Evolutionary conservation across 495 filamentous ascomycete genomes (phyloP).

Genomic region (Lasiosphaeria ovina): DNA sequence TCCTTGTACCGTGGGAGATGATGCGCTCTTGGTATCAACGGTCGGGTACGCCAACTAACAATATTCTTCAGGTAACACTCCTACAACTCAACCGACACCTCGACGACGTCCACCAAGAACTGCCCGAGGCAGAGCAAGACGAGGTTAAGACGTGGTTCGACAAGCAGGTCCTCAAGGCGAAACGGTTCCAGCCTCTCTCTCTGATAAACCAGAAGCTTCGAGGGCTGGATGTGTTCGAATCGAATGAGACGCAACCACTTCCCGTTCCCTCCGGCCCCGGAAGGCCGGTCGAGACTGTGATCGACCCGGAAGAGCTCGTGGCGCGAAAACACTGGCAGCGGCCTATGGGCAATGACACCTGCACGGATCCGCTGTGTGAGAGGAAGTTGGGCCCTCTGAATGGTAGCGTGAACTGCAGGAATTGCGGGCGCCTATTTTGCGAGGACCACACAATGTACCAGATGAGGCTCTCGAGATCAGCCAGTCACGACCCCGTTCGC

Average conservation of each 20-base stretch:
- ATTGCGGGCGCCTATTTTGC: conserved; percentile 91
- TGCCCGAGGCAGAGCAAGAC: conserved; percentile 91
- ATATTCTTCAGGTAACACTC: conserved; percentile 67
- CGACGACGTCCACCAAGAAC: conserved; percentile 87
- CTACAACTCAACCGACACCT: conserved; percentile 94
- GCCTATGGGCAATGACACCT: conserved; percentile 67
- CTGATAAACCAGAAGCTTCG: conserved; percentile 88
- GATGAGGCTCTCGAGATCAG: conserved; percentile 92
- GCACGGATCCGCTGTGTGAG: conserved; percentile 83
- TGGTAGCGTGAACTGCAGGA: conserved; percentile 86
- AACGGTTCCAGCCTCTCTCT: conserved; percentile 90
- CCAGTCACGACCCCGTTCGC: conserved; percentile 85
- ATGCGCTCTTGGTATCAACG: too few species aligned
- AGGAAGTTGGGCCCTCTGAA: conserved; percentile 72
- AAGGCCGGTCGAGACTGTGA: conserved; percentile 37
- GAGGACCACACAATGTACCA: conserved; percentile 99
- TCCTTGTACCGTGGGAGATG: neutral
- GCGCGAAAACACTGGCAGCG: conserved; percentile 87
- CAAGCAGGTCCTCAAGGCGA: conserved; percentile 92
- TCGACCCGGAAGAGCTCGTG: conserved; percentile 86
- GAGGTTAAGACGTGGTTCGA: conserved; percentile 99
- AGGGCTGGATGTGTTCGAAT: conserved; percentile 95
- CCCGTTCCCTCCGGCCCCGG: conserved; percentile 28
- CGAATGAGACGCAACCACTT: conserved; percentile 62
- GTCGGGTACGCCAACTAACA: neutral